Conservation (phyloP, 805 yeast genomes). For the Candida pseudoglaebosa region DNA sequence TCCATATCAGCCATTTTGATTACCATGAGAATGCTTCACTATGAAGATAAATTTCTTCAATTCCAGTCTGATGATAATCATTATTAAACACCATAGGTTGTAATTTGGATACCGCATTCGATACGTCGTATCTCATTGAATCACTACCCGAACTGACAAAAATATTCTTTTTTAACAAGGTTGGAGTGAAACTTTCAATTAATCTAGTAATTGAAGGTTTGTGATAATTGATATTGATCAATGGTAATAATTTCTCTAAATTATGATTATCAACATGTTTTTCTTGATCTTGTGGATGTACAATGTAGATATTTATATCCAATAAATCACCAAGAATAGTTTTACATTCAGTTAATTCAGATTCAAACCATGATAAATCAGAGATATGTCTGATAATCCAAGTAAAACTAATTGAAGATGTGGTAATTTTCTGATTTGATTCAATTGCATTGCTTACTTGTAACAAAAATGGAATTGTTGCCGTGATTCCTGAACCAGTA, state of each 20-base stretch:
- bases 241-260: neutral
- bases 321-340: conserved; percentile 24
- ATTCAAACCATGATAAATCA: conserved; percentile 36
- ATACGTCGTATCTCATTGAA: conserved; percentile 34
- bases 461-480: conserved; percentile 42
- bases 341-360: conserved; percentile 30
- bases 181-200: conserved; percentile 12
- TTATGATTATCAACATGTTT: neutral
- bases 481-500: conserved; percentile 53
- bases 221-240: conserved; percentile 14
- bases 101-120: conserved; percentile 35
- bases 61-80: conserved; percentile 17
- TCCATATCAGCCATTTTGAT: too few species aligned
- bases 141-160: conserved; percentile 46
- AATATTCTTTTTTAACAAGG: conserved; percentile 29
- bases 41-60: conserved; percentile 47
- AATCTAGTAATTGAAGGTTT: conserved; percentile 19
- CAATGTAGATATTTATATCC: conserved; percentile 23
- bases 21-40: conserved; percentile 51
- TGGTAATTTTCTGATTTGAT: conserved; percentile 13
- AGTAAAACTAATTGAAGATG: conserved; percentile 31
- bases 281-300: neutral
- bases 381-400: conserved; percentile 40
- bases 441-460: conserved; percentile 17
- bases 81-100: conserved; percentile 33